Evolutionary conservation across 2,329 filamentous ascomycete species (phyloP).

Genomic region (Capronia americana): DNA sequence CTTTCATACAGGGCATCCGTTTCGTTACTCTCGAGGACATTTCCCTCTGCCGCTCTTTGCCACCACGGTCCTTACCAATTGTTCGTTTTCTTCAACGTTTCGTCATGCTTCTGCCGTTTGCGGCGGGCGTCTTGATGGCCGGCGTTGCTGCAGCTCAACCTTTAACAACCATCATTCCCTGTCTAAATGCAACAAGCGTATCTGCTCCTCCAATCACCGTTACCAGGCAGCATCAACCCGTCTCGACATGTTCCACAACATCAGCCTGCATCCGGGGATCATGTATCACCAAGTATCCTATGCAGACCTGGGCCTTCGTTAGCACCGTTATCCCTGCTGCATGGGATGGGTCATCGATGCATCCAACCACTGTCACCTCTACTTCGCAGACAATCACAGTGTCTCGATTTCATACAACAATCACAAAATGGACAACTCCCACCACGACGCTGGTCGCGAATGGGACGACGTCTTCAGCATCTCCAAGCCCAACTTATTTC

Average conservation of each 20-base stretch:
- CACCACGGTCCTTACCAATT: slow-evolving; percentile 24
- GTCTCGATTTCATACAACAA: slow-evolving; percentile 26
- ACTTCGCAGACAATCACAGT: slow-evolving; percentile 31
- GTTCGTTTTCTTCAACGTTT: slow-evolving; percentile 25
- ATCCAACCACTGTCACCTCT: slow-evolving; percentile 31
- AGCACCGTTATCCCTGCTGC: slow-evolving; percentile 35
- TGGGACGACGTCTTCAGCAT: slow-evolving; percentile 20
- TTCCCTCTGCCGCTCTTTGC: slow-evolving; percentile 26
- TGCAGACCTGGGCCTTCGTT: slow-evolving; percentile 34
- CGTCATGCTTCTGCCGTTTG: slow-evolving; percentile 30
- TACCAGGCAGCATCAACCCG: slow-evolving; percentile 32
- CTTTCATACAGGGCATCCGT: background rate
- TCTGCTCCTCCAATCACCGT: slow-evolving; percentile 28
- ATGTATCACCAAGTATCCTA: slow-evolving; percentile 28
- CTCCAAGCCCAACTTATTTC: slow-evolving; percentile 24
- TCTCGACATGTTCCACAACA: slow-evolving; percentile 30
- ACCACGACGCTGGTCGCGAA: slow-evolving; percentile 20
- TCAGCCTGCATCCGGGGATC: slow-evolving; percentile 28
- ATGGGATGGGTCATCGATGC: slow-evolving; percentile 23
- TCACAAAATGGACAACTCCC: slow-evolving; percentile 32
- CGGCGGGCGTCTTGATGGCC: slow-evolving; percentile 27
- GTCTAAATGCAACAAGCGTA: slow-evolving; percentile 21
- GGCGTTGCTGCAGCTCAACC: slow-evolving; percentile 29
- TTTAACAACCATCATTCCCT: slow-evolving; percentile 30
- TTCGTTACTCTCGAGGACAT: slow-evolving; percentile 14